Percentiles rank a stretch among this genome's conserved stretches.
These are phyloP conservation scores for Huiozyma naganishii DNA, from an alignment of 805 yeast species.

Conservation along the genomic window DNA sequence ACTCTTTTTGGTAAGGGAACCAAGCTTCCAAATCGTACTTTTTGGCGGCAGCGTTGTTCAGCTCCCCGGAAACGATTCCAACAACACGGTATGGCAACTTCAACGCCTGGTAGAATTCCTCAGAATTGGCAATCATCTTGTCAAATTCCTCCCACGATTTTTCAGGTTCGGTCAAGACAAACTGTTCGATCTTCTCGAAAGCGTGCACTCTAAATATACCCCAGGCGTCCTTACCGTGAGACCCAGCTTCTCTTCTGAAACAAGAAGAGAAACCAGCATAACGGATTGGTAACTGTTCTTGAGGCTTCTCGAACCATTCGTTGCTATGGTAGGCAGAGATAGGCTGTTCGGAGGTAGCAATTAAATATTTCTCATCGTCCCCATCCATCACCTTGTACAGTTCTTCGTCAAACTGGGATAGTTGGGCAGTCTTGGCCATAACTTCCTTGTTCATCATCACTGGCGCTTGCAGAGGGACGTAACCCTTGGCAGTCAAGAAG, in stretches of 20 bases:
- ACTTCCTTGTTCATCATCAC: slow-evolving; percentile 99
- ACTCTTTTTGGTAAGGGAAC: slow-evolving; percentile 99
- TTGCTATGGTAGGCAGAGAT: slow-evolving; percentile 94
- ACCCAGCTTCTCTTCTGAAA: slow-evolving; percentile 99
- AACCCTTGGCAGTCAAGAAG: slow-evolving; percentile 68
- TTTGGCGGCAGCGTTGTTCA: slow-evolving; percentile 98
- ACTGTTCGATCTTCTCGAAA: slow-evolving; percentile 96
- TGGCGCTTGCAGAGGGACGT: slow-evolving; percentile 92
- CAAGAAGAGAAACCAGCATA: slow-evolving; percentile 98
- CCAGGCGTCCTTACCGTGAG: slow-evolving; percentile 99
- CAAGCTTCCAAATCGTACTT: slow-evolving; percentile 98
- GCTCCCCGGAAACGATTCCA: slow-evolving; percentile 96
- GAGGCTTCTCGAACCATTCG: slow-evolving; percentile 97
- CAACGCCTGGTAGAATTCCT: slow-evolving; percentile 85
- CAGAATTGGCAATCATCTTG: slow-evolving; percentile 83
- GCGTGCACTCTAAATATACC: slow-evolving; percentile 99
- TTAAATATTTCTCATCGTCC: slow-evolving; percentile 91
- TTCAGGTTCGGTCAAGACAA: slow-evolving; percentile 91
- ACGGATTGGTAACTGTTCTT: slow-evolving; percentile 90
- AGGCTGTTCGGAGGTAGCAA: slow-evolving; percentile 99
- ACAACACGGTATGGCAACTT: slow-evolving; percentile 95
- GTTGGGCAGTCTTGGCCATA: slow-evolving; percentile 98
- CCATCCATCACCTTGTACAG: slow-evolving; percentile 95
- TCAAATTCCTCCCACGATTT: slow-evolving; percentile 97
- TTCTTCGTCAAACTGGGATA: slow-evolving; percentile 96